Conservation (phyloP, 2,329 filamentous ascomycete species). For the Diplocarpon rosae region DNA sequence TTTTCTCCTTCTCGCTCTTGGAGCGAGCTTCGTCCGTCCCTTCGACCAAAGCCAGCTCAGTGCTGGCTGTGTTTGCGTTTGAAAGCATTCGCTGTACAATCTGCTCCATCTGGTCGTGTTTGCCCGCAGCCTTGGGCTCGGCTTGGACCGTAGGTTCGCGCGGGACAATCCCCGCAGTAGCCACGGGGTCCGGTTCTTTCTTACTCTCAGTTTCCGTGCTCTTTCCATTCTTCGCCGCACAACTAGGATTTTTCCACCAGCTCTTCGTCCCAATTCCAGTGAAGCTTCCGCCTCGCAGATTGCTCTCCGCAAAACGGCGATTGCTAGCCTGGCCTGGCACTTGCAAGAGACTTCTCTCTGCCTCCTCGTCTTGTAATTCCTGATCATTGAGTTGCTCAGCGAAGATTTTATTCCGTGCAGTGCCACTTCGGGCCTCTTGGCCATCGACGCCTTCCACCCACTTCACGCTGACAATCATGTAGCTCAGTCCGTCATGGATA, state of each 20-base stretch:
- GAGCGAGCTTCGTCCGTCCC: neutral
- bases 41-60: neutral
- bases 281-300: slow-evolving; percentile 16
- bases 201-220: neutral
- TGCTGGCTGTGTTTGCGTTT: slow-evolving; percentile 9
- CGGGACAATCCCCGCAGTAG: neutral
- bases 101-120: slow-evolving; percentile 8
- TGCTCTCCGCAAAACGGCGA: slow-evolving; percentile 12
- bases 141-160: neutral
- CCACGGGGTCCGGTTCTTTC: neutral
- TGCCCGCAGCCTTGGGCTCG: neutral
- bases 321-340: slow-evolving; percentile 3
- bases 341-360: slow-evolving; percentile 6
- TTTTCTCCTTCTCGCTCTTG: neutral
- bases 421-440: slow-evolving; percentile 34
- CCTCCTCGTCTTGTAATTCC: slow-evolving; percentile 16
- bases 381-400: slow-evolving; percentile 10
- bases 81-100: slow-evolving; percentile 15
- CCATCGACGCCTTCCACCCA: slow-evolving; percentile 69
- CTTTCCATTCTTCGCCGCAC: neutral
- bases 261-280: slow-evolving; percentile 18
- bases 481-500: slow-evolving; percentile 54
- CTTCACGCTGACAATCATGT: slow-evolving; percentile 67
- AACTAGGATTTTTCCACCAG: slow-evolving; percentile 17
- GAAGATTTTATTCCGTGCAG: slow-evolving; percentile 24